These are phyloP conservation scores for Deuterostichococcus epilithicus DNA, from an alignment of 139 green algal genomes.

Conservation along the genomic window DNA sequence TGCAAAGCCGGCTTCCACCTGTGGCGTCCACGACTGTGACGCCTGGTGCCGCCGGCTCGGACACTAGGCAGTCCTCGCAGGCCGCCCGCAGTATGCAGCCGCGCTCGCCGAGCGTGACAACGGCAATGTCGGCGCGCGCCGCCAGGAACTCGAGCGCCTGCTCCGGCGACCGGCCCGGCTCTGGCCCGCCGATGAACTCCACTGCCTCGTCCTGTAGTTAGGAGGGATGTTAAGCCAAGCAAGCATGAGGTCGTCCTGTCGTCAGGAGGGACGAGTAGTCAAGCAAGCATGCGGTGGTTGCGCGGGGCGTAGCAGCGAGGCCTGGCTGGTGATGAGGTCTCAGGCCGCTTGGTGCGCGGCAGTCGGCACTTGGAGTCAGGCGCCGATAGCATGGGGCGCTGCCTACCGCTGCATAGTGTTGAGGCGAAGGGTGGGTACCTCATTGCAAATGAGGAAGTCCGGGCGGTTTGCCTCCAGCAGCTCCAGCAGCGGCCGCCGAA, in stretches of 20 bases:
- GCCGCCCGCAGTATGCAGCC: conserved; percentile 48
- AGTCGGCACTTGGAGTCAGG: no score
- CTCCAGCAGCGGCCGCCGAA: conserved; percentile 23
- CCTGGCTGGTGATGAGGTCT: no score
- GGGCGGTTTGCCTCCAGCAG: conserved; percentile 36
- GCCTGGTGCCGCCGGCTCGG: conserved; percentile 36
- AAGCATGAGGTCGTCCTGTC: no score
- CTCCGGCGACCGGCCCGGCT: neutral
- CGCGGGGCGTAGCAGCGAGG: no score
- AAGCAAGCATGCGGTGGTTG: no score
- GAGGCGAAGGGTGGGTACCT: no score
- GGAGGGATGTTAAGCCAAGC: no score
- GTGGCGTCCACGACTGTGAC: conserved; percentile 58
- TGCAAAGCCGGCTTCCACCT: neutral
- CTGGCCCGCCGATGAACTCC: conserved; percentile 15
- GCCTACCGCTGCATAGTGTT: no score
- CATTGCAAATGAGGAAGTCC: conserved; percentile 60
- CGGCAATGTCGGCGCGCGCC: conserved; percentile 29
- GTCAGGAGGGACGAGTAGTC: no score
- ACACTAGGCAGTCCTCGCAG: conserved; percentile 6
- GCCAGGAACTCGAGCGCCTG: conserved; percentile 34
- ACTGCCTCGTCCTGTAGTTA: conserved; percentile 30
- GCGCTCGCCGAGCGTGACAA: conserved; percentile 58
- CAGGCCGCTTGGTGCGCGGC: no score
- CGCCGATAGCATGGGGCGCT: no score